A percentile compares a stretch with the other conserved stretches of the same genome.
Conservation (phyloP, 176 grass and related monocot species). For the Oropetium thomaeum region DNA sequence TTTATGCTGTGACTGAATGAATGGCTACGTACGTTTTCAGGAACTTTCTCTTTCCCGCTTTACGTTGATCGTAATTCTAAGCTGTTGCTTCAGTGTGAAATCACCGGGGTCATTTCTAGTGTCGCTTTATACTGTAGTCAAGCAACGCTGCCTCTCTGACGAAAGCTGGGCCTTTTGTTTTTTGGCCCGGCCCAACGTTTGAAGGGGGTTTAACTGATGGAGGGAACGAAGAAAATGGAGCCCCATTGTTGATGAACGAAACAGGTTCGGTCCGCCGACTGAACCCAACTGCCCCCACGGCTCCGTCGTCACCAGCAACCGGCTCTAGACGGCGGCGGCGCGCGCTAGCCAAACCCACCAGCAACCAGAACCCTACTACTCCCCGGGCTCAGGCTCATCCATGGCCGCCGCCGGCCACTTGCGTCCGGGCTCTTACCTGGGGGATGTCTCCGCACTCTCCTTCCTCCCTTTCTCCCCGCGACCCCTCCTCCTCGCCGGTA, state of each 20-base stretch:
- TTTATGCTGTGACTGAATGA: neutral
- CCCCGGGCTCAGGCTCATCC: neutral
- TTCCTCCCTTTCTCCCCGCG: constrained; percentile 32
- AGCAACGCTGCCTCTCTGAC: no score
- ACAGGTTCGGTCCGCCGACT: neutral
- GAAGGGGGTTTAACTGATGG: no score
- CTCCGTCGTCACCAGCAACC: neutral
- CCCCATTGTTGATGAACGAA: neutral
- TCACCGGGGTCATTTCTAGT: no score
- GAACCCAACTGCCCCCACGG: neutral
- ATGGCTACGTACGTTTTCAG: no score
- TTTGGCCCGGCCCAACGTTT: constrained; percentile 1
- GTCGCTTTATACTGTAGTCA: no score
- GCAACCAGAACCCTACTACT: constrained; percentile 14
- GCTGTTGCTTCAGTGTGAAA: no score
- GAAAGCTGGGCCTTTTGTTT: no score
- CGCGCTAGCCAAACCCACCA: neutral
- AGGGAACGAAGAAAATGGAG: no score
- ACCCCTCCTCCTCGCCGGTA: constrained; percentile 45
- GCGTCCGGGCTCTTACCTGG: constrained; percentile 36
- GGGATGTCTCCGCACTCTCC: constrained; percentile 53
- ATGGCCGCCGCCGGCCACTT: constrained; percentile 44
- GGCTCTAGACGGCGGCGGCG: neutral
- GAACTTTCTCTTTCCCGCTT: no score
- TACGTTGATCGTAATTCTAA: no score